Evolutionary conservation across 1,139 yeast species (phyloP).

Genomic region (Hyphopichia fennica): DNA sequence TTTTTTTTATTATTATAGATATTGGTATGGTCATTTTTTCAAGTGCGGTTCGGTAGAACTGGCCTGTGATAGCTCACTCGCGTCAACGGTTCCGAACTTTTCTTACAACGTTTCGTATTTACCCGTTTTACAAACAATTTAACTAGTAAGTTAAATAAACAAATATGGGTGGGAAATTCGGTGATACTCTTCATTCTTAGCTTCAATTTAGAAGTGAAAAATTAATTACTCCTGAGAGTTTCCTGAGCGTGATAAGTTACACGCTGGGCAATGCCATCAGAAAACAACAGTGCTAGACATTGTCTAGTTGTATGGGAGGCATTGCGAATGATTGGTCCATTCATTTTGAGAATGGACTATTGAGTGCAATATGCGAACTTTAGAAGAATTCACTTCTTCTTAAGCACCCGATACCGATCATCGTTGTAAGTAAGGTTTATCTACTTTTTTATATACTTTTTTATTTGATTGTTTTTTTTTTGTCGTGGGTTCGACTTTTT

Average conservation of each 20-base stretch:
- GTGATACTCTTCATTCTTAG: conserved; percentile 65
- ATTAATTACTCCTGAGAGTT: conserved; percentile 62
- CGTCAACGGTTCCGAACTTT: conserved; percentile 31
- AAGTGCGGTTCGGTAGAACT: too few relatives aligned
- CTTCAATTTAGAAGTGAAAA: conserved; percentile 6
- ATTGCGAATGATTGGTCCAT: conserved; percentile 70
- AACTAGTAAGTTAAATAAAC: conserved; percentile 1
- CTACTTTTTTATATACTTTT: conserved; percentile 17
- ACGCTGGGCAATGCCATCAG: conserved; percentile 79
- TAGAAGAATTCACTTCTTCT: conserved; percentile 11
- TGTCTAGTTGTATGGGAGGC: conserved; percentile 59
- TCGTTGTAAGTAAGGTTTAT: conserved; percentile 48
- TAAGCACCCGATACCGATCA: conserved; percentile 84
- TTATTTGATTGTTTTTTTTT: conserved; percentile 14
- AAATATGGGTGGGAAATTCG: conserved; percentile 80
- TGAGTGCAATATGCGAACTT: conserved; percentile 80
- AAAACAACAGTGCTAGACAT: conserved; percentile 34
- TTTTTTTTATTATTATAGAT: too few relatives aligned
- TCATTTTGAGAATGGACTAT: conserved; percentile 45
- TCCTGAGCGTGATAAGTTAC: conserved; percentile 56
- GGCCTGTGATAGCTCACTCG: neutral
- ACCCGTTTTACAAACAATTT: conserved; percentile 61
- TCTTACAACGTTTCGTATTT: conserved; percentile 61
- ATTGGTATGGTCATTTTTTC: too few relatives aligned
- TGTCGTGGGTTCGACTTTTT: conserved; percentile 9